phyloP scores from a whole-genome alignment of 805 yeast species.

The Schwanniomyces yamadae region DNA sequence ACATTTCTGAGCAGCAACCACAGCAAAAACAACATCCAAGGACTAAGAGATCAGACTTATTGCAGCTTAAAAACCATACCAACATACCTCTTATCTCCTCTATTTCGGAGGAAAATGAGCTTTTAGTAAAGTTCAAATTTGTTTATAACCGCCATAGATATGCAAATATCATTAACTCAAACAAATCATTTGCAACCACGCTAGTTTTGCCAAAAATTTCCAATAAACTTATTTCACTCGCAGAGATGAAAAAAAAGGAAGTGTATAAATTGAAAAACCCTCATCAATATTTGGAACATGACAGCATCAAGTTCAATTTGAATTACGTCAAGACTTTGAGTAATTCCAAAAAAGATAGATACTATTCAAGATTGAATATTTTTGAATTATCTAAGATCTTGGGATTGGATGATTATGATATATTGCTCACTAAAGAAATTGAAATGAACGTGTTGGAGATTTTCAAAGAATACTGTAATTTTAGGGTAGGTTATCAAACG shows the following conservation, averaged over 20 bases:
- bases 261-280: conserved; percentile 8
- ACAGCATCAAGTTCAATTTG: conserved; percentile 4
- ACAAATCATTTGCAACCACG: neutral
- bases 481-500: conserved; percentile 72
- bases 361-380: conserved; percentile 53
- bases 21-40: neutral
- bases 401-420: conserved; percentile 41
- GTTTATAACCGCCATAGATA: neutral
- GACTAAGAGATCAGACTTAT: conserved; percentile 5
- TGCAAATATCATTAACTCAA: neutral
- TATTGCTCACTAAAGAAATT: conserved; percentile 55
- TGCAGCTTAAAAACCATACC: neutral
- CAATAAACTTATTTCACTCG: conserved; percentile 10
- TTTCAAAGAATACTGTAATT: conserved; percentile 58
- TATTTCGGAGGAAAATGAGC: neutral
- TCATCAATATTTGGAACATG: neutral
- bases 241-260: conserved; percentile 9
- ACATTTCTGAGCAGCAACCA: too few species aligned
- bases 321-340: conserved; percentile 6
- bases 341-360: conserved; percentile 12
- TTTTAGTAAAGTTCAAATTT: conserved; percentile 1
- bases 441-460: conserved; percentile 54
- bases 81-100: neutral
- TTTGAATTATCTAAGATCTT: conserved; percentile 54
- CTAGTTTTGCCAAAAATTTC: neutral